Percentiles rank a stretch among this genome's conserved stretches.
Conservation (phyloP, 139 green algal genomes). For the Chlamydomonas asymmetrica region DNA sequence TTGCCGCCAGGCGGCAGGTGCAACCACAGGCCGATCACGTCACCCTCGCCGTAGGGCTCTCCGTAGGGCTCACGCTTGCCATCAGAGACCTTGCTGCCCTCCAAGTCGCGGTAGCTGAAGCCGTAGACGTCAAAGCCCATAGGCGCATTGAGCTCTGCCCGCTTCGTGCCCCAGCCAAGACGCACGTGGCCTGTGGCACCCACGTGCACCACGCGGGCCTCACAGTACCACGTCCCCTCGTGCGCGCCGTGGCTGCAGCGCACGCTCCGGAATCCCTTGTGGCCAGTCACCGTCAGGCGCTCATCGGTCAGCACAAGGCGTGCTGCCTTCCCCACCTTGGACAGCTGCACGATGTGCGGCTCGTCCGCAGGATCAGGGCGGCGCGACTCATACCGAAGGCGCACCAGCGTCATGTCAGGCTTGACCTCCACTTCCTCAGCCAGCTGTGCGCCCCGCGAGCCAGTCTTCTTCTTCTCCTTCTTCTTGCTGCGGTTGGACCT, state of each 20-base stretch:
- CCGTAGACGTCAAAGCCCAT: slow-evolving; percentile 78
- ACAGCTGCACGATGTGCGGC: slow-evolving; percentile 45
- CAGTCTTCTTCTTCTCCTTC: no score
- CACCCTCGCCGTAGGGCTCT: slow-evolving; percentile 44
- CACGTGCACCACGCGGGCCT: slow-evolving; percentile 64
- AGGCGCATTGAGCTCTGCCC: slow-evolving; percentile 80
- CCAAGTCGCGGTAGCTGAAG: slow-evolving; percentile 74
- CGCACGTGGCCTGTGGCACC: slow-evolving; percentile 67
- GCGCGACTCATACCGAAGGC: slow-evolving; percentile 6
- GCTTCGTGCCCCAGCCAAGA: slow-evolving; percentile 76
- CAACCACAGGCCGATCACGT: slow-evolving; percentile 69
- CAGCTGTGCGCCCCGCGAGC: no score
- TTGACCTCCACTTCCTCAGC: slow-evolving; percentile 29
- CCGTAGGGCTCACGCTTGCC: slow-evolving; percentile 48
- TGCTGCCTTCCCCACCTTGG: slow-evolving; percentile 54
- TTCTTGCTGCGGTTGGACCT: no score
- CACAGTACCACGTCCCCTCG: slow-evolving; percentile 76
- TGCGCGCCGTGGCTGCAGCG: slow-evolving; percentile 69
- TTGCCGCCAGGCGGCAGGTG: slow-evolving; percentile 61
- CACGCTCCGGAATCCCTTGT: slow-evolving; percentile 74
- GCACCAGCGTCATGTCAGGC: slow-evolving; percentile 22
- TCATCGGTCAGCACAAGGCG: slow-evolving; percentile 61
- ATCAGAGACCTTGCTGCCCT: slow-evolving; percentile 74
- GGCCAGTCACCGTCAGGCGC: slow-evolving; percentile 56
- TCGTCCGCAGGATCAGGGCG: slow-evolving; percentile 26